Evolutionary conservation across 192 early-diverging fungal genomes (phyloP).

Genomic region (Thamnidium elegans): DNA sequence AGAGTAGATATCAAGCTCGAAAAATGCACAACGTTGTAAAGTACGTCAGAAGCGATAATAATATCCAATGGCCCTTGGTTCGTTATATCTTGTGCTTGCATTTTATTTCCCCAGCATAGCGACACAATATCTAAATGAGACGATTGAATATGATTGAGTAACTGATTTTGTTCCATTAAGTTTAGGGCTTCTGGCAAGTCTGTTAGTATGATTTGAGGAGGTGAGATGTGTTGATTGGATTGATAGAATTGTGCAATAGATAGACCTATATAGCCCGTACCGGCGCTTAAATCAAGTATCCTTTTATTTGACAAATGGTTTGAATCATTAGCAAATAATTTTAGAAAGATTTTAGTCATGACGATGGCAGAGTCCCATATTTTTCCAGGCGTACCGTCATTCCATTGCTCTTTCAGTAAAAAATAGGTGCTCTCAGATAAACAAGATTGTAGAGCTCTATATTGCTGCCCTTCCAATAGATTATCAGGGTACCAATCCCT

Average conservation of each 20-base stretch:
- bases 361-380: conserved; percentile 50
- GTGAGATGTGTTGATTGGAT: not conserved
- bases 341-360: conserved; percentile 32
- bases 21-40: conserved; percentile 35
- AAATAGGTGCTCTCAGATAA: not conserved
- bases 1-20: conserved; percentile 28
- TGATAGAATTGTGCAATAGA: not conserved
- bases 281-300: conserved; percentile 46
- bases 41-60: conserved; percentile 46
- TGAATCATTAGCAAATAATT: conserved; percentile 1
- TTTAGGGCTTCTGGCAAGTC: conserved; percentile 39
- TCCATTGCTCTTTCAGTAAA: conserved; percentile 32
- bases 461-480: not conserved
- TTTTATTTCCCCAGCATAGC: conserved; percentile 12
- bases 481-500: not conserved
- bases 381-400: conserved; percentile 42
- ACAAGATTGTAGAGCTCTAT: not conserved
- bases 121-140: conserved; percentile 8
- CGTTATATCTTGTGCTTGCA: not conserved
- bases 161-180: conserved; percentile 34
- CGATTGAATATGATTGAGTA: conserved; percentile 13
- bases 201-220: conserved; percentile 27
- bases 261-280: conserved; percentile 27
- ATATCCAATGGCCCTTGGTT: conserved; percentile 26
- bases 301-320: conserved; percentile 28